These are phyloP conservation scores for Fusarium anguioides DNA, from an alignment of 2,329 filamentous ascomycete species.

Conservation along the genomic window DNA sequence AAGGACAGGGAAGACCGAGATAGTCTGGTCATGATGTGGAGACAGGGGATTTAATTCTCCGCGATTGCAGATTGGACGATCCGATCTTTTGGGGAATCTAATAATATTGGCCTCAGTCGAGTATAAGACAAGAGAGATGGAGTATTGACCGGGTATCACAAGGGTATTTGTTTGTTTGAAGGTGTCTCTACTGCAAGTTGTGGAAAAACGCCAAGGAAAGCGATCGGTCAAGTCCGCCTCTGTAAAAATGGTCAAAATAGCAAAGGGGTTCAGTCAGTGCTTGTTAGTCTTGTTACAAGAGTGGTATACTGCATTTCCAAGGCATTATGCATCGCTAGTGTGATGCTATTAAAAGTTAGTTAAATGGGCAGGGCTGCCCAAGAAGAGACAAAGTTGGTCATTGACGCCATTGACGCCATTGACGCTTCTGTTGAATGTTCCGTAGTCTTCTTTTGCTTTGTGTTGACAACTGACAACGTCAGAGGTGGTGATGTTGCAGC, in stretches of 20 bases:
- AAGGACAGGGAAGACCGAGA: slow-evolving; percentile 6
- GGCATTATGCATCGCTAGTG: slow-evolving; percentile 25
- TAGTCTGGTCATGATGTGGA: slow-evolving; percentile 1
- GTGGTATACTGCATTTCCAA: slow-evolving; percentile 22
- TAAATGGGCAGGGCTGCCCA: background rate
- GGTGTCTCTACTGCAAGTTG: background rate
- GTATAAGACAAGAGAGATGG: background rate
- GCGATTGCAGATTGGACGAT: slow-evolving; percentile 11
- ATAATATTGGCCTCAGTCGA: background rate
- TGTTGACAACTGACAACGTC: slow-evolving; percentile 9
- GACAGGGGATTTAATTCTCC: slow-evolving; percentile 17
- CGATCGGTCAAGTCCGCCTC: slow-evolving; percentile 26
- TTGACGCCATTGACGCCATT: slow-evolving; percentile 39
- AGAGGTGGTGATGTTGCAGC: slow-evolving; percentile 10
- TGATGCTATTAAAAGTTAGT: slow-evolving; percentile 15
- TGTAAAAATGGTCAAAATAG: slow-evolving; percentile 8
- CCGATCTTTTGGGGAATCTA: background rate
- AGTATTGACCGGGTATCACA: background rate
- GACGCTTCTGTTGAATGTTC: slow-evolving; percentile 22
- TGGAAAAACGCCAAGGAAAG: slow-evolving; percentile 24
- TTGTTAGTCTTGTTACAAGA: slow-evolving; percentile 1
- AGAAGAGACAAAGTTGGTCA: slow-evolving; percentile 1
- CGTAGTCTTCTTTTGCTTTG: slow-evolving; percentile 9
- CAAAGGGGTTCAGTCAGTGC: slow-evolving; percentile 13
- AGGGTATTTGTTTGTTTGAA: background rate